phyloP scores from a whole-genome alignment of 2,329 filamentous ascomycete species.

The Epichloe baconii region DNA sequence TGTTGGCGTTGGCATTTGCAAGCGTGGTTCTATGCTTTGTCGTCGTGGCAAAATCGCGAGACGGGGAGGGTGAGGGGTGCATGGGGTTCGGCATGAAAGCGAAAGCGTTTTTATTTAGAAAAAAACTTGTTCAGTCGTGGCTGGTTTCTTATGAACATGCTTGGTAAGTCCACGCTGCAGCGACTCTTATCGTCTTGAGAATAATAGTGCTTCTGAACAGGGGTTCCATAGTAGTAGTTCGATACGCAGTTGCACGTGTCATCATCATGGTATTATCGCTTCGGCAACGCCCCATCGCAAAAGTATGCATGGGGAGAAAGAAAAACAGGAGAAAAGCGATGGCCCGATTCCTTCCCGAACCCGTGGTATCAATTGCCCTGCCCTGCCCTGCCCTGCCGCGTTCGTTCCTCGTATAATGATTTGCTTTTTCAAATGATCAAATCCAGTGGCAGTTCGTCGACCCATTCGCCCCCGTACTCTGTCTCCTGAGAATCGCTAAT shows the following conservation, averaged over 20 bases:
- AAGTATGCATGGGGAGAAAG: too few species aligned
- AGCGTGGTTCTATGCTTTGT: neutral
- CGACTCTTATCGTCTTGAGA: too few species aligned
- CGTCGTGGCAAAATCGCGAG: neutral
- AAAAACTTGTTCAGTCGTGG: too few species aligned
- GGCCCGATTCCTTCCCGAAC: neutral
- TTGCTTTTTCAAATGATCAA: conserved; percentile 10
- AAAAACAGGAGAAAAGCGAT: neutral
- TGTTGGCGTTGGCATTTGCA: neutral
- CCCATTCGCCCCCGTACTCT: conserved; percentile 26
- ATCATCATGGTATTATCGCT: too few species aligned
- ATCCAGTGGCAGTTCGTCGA: conserved; percentile 23
- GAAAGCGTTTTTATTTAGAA: neutral
- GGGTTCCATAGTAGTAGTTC: too few species aligned
- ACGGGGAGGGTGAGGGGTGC: neutral
- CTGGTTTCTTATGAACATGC: too few species aligned
- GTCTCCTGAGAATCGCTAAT: conserved; percentile 22
- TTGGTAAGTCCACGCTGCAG: too few species aligned
- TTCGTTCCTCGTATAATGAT: neutral
- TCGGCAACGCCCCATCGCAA: too few species aligned
- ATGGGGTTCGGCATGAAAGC: neutral
- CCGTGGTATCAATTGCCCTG: neutral
- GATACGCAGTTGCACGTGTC: too few species aligned
- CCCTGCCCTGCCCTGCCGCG: too few species aligned
- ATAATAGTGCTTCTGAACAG: too few species aligned